Base-by-base conservation (phyloP, 129 eudicot species). In the Escallonia rubra region DNA sequence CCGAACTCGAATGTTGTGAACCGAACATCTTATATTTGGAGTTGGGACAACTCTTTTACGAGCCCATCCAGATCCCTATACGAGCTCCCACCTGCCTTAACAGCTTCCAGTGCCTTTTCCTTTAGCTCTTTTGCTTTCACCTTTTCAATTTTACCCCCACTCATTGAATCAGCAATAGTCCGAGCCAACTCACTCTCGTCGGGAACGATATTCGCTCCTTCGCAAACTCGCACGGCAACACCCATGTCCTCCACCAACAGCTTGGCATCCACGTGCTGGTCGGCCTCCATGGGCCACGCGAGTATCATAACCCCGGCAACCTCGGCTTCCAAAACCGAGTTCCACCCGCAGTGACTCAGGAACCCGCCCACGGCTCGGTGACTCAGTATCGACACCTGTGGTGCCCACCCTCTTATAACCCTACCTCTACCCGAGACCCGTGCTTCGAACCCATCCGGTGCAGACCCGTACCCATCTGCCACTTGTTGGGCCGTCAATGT, bases 201-300 rank as follows among this genome's bases (percentile, higher is more conserved):
- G 12, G 93, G 96, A 8, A 91, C 86, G 0, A 79, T 85, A 15
- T 83, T 66, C 2, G 56, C 59, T 0, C 95, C 97, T 40, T 87
- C 90, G 48, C 92, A 87, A 5, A 81, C 74, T 3, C 46, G 78
- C 13, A 83, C 80, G 0, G 86, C 97, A 0, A 54, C 70, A 12
- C 88, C 90, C 65, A 67, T 61, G 57, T 85, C 80, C 12, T 87
- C 97, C 9, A 84, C 92, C 61, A 90, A 63, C 64, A 87, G 44
- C 74, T 71, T 87, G 10, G 91, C 95, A 58, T 90, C 76, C 34
- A 84, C 42, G 68, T 63, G 85, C 41, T 90, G 97, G 83, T 90
- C 97, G 4, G 91, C 95, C 79, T 87, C 95, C 97, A 90, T 87
- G 41, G 97, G 95, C 91, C 97, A 90, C 0, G 77, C 89, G 67